phyloP scores from a whole-genome alignment of 139 green algal species.

The Limnomonas spitsbergensis region DNA sequence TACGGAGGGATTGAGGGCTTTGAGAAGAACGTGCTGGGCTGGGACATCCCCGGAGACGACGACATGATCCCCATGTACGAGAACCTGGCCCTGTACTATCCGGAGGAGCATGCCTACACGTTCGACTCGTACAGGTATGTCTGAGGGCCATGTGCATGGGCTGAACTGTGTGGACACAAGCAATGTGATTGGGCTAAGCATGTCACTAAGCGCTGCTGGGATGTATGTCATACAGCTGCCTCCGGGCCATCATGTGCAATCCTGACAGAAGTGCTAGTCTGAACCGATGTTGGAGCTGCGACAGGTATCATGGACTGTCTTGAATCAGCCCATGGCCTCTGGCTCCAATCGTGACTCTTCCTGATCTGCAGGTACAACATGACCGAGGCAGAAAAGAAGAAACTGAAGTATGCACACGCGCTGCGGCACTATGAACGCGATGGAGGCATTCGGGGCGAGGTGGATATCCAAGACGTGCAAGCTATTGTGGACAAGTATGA shows the following conservation, averaged over 20 bases:
- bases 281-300: too few species aligned
- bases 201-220: too few species aligned
- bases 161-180: background rate
- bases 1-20: slow-evolving; percentile 47
- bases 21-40: slow-evolving; percentile 51
- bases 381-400: slow-evolving; percentile 37
- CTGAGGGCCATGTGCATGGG: too few species aligned
- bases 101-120: slow-evolving; percentile 48
- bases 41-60: slow-evolving; percentile 46
- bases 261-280: too few species aligned
- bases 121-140: slow-evolving; percentile 49
- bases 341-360: too few species aligned
- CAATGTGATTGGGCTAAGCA: too few species aligned
- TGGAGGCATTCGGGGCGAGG: slow-evolving; percentile 41
- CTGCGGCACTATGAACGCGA: slow-evolving; percentile 49
- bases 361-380: slow-evolving; percentile 57
- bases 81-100: slow-evolving; percentile 46
- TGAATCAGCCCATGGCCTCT: too few species aligned
- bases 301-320: too few species aligned
- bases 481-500: slow-evolving; percentile 47
- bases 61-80: slow-evolving; percentile 39
- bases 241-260: too few species aligned
- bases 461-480: slow-evolving; percentile 30
- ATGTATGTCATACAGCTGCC: too few species aligned
- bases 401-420: slow-evolving; percentile 40